Conservation (phyloP, 1,284 basidiomycete genomes). For the Leccinum proliferum region DNA sequence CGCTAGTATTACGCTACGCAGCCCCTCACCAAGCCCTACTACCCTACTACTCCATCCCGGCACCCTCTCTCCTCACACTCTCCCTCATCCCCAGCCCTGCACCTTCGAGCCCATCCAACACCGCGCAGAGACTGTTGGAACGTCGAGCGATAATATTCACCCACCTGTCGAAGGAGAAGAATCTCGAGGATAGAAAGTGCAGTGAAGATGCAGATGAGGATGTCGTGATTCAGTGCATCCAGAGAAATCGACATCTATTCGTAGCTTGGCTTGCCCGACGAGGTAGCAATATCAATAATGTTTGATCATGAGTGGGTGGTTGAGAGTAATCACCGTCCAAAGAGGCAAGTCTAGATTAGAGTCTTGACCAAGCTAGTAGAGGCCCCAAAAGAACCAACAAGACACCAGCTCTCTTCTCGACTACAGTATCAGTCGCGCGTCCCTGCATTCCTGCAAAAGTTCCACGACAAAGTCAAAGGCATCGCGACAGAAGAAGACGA, state of each 20-base stretch:
- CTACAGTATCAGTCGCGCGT: conserved; percentile 49
- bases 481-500: conserved; percentile 36
- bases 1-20: conserved; percentile 4
- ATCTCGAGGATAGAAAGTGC: conserved; percentile 44
- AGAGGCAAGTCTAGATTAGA: conserved; percentile 17
- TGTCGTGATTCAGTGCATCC: conserved; percentile 39
- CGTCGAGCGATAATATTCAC: conserved; percentile 3
- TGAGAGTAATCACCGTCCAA: background rate
- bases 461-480: conserved; percentile 56
- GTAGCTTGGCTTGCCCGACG: background rate
- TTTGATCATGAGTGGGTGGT: background rate
- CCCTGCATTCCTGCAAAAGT: conserved; percentile 55
- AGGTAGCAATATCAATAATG: background rate
- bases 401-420: conserved; percentile 58
- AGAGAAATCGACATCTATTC: conserved; percentile 18
- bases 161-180: conserved; percentile 42
- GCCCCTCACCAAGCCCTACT: conserved; percentile 17
- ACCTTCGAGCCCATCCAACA: conserved; percentile 56
- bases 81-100: conserved; percentile 69
- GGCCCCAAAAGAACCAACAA: conserved; percentile 62
- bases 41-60: conserved; percentile 25
- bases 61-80: conserved; percentile 24
- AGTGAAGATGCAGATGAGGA: conserved; percentile 42
- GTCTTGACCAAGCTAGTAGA: background rate
- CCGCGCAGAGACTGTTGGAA: conserved; percentile 26